Evolutionary conservation across 108 stramenopile species (phyloP).

Genomic region (Seminavis robusta): DNA sequence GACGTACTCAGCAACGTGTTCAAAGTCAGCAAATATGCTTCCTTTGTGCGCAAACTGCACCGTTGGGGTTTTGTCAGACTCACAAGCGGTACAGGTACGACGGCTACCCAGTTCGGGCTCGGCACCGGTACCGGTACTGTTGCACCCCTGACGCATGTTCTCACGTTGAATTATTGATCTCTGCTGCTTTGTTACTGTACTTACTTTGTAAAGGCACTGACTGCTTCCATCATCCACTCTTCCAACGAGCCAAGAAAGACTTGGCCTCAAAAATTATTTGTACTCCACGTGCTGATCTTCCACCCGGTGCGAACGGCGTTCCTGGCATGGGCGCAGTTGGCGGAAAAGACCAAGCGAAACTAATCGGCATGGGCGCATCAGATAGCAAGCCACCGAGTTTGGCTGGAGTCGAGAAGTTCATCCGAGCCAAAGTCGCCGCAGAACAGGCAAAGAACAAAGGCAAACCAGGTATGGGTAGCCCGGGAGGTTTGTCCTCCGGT

Average conservation of each 20-base stretch:
- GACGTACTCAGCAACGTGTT: conserved; percentile 33
- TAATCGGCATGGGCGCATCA: background rate
- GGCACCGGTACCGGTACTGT: no score
- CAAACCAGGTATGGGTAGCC: no score
- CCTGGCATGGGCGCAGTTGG: no score
- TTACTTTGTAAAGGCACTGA: no score
- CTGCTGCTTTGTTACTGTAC: no score
- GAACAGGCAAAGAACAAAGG: no score
- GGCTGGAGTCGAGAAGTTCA: conserved; percentile 52
- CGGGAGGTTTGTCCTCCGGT: no score
- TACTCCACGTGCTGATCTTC: conserved; percentile 5
- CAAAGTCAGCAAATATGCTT: conserved; percentile 43
- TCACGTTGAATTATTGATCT: no score
- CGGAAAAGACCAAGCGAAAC: conserved; percentile 10
- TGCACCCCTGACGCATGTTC: no score
- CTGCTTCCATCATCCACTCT: conserved; percentile 54
- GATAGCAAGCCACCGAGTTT: conserved; percentile 25
- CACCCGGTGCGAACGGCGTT: background rate
- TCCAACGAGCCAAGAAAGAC: conserved; percentile 33
- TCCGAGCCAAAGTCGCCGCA: conserved; percentile 11
- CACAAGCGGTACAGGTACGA: conserved; percentile 49
- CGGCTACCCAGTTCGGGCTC: no score
- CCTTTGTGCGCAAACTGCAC: conserved; percentile 60
- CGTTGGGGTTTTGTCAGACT: conserved; percentile 63
- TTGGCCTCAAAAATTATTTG: conserved; percentile 27